Evolutionary conservation across 176 grass and related monocot genomes (phyloP).

Genomic region (Aegilops bicornis): DNA sequence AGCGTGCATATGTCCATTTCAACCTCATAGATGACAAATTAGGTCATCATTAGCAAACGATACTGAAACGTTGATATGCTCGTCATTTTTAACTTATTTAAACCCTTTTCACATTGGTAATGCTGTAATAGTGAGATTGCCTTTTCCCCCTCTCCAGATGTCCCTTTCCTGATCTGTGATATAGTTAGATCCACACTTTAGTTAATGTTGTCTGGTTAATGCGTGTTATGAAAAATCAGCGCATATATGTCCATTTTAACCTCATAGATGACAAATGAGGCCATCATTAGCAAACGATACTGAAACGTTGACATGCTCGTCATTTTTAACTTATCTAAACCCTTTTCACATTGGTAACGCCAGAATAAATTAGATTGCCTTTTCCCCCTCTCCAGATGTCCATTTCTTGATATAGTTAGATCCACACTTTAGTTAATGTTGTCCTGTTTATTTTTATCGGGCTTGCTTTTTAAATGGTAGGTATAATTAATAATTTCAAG

Average conservation of each 20-base stretch:
- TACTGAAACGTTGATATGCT: too few relatives aligned
- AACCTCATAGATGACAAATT: too few relatives aligned
- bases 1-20: too few relatives aligned
- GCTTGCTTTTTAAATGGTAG: background rate
- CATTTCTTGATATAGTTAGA: background rate
- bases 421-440: background rate
- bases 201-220: background rate
- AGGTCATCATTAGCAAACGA: too few relatives aligned
- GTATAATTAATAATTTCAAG: background rate
- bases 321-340: background rate
- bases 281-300: background rate
- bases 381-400: background rate
- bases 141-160: background rate
- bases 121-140: too few relatives aligned
- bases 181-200: background rate
- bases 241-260: too few relatives aligned
- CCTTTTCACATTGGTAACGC: background rate
- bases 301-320: background rate
- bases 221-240: too few relatives aligned
- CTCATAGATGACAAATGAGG: too few relatives aligned
- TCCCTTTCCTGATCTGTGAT: background rate
- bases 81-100: too few relatives aligned
- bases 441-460: constrained; percentile 6
- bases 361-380: background rate
- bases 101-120: too few relatives aligned